Conservation (phyloP, 805 yeast species). For the Wickerhamomyces silvicola region DNA sequence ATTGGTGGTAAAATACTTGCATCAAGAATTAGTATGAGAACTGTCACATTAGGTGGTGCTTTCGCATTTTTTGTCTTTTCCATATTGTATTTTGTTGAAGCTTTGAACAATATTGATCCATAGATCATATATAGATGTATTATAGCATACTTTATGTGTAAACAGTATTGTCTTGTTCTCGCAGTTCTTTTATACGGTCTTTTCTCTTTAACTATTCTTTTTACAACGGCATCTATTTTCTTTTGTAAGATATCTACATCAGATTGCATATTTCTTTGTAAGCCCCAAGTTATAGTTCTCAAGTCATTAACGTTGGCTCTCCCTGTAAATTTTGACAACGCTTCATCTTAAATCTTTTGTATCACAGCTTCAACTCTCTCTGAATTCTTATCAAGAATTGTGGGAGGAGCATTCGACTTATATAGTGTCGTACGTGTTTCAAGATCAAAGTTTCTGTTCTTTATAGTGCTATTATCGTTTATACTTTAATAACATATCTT, state of each 20-base stretch:
- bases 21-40: constrained; percentile 82
- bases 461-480: not conserved
- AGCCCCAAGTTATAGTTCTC: constrained; percentile 26
- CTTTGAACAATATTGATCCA: constrained; percentile 28
- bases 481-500: not conserved
- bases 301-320: constrained; percentile 8
- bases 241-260: constrained; percentile 32
- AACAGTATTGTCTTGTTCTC: constrained; percentile 1
- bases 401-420: constrained; percentile 18
- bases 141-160: too few species aligned
- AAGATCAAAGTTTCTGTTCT: constrained; percentile 18
- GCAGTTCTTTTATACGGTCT: constrained; percentile 9
- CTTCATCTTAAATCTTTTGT: constrained; percentile 21
- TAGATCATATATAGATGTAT: too few species aligned
- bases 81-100: constrained; percentile 70
- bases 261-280: constrained; percentile 32
- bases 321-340: constrained; percentile 18
- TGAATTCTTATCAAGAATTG: constrained; percentile 20
- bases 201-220: constrained; percentile 31
- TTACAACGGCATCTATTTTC: constrained; percentile 37
- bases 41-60: constrained; percentile 88
- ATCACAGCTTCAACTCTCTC: constrained; percentile 33
- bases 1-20: constrained; percentile 90
- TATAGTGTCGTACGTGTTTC: constrained; percentile 8
- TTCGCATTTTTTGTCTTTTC: constrained; percentile 80